These are phyloP conservation scores for Lactarius pseudohatsudake DNA, from an alignment of 768 basidiomycete genomes.

Conservation along the genomic window DNA sequence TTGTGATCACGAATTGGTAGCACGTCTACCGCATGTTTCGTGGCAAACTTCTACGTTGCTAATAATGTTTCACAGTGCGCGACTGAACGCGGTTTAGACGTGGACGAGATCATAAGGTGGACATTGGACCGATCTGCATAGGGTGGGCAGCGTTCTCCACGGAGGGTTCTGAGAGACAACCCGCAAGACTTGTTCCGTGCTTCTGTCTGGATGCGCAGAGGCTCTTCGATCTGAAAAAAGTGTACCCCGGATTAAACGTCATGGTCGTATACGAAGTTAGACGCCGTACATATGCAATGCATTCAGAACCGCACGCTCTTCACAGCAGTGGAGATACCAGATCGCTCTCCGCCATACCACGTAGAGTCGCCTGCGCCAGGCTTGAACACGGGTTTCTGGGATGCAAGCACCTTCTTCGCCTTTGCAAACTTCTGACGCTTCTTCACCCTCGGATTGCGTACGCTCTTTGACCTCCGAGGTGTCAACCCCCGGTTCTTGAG, in stretches of 20 bases:
- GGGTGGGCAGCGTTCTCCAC: background rate
- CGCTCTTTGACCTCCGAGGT: conserved; percentile 81
- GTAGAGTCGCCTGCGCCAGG: conserved; percentile 72
- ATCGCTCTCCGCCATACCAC: conserved; percentile 88
- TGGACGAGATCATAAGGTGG: too few species aligned
- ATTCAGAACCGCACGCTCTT: conserved; percentile 71
- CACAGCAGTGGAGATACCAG: conserved; percentile 88
- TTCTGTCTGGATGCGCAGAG: background rate
- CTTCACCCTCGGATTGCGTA: conserved; percentile 97
- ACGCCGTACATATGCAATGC: background rate
- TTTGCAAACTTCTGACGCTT: conserved; percentile 92
- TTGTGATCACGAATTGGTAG: background rate
- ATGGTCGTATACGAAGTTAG: background rate
- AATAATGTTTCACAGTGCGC: background rate
- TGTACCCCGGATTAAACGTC: background rate
- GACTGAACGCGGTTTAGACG: background rate
- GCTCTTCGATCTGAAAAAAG: background rate
- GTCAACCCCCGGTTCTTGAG: conserved; percentile 94
- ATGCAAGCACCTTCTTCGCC: conserved; percentile 88
- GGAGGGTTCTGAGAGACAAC: too few species aligned
- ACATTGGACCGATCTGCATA: too few species aligned
- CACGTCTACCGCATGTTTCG: background rate
- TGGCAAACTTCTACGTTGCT: background rate
- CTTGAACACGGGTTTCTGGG: conserved; percentile 91
- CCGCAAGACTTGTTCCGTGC: background rate